Evolutionary conservation across 257 asterid species (phyloP).

Genomic region (Solanum pinnatisectum): DNA sequence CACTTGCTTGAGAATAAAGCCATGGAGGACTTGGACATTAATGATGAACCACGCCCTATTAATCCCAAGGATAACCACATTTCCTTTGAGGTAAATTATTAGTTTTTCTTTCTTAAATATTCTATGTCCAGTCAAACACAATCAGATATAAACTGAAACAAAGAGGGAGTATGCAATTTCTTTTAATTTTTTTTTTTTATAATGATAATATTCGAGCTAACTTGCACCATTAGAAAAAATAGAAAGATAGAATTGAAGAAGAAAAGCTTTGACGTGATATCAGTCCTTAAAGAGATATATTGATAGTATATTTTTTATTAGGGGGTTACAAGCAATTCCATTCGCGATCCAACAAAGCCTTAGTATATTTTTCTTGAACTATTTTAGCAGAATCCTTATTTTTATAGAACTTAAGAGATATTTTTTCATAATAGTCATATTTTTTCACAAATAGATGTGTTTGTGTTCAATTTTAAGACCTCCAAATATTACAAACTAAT

Average conservation of each 20-base stretch:
- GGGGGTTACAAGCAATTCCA: neutral
- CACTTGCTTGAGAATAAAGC: conserved; percentile 23
- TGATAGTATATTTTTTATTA: neutral
- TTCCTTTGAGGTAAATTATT: conserved; percentile 14
- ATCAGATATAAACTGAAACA: neutral
- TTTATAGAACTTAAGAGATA: neutral
- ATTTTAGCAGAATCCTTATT: too few relatives aligned
- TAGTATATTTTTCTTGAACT: too few relatives aligned
- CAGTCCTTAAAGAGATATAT: neutral
- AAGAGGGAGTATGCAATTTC: neutral
- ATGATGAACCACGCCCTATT: conserved; percentile 6
- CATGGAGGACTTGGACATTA: neutral
- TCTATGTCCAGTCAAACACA: neutral
- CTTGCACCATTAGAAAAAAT: neutral
- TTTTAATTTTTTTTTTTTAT: neutral
- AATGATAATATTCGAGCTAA: neutral
- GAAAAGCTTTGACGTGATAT: neutral
- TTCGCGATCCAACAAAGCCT: neutral
- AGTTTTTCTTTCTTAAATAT: neutral
- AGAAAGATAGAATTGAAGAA: neutral
- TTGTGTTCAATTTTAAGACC: neutral
- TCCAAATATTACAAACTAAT: neutral
- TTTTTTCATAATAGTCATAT: too few relatives aligned
- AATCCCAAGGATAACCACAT: conserved; percentile 28
- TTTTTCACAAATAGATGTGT: neutral